Percentiles rank a stretch among this genome's conserved stretches.
These are phyloP conservation scores for Kwoniella europaea DNA, from an alignment of 768 basidiomycete species.

Conservation along the genomic window DNA sequence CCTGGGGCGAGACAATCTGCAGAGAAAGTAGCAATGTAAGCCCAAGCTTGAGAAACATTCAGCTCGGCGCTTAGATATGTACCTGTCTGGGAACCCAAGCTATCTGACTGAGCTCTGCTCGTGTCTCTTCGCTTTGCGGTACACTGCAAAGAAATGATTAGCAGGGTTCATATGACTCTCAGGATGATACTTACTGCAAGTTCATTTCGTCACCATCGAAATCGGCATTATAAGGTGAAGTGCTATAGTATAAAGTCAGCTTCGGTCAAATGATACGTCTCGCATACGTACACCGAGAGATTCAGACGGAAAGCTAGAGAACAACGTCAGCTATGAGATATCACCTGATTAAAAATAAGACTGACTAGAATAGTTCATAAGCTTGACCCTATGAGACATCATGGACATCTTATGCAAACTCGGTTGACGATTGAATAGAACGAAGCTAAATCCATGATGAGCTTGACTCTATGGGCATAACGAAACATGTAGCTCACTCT, in stretches of 20 bases:
- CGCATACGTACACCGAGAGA: slow-evolving; percentile 85
- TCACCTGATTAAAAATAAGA: slow-evolving; percentile 28
- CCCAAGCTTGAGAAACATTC: slow-evolving; percentile 15
- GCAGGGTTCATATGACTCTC: not conserved
- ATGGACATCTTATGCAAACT: slow-evolving; percentile 99
- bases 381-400: slow-evolving; percentile 97
- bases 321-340: slow-evolving; percentile 19
- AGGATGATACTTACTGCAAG: slow-evolving; percentile 74
- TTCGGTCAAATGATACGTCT: slow-evolving; percentile 2
- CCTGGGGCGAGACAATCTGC: slow-evolving; percentile 98
- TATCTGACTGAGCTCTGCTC: slow-evolving; percentile 96
- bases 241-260: slow-evolving; percentile 62
- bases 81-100: slow-evolving; percentile 98
- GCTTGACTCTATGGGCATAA: slow-evolving; percentile 6
- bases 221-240: slow-evolving; percentile 98
- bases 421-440: slow-evolving; percentile 97
- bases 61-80: slow-evolving; percentile 24
- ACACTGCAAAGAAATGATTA: slow-evolving; percentile 65
- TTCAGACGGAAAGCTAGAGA: slow-evolving; percentile 88
- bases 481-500: slow-evolving; percentile 71
- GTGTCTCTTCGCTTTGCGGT: slow-evolving; percentile 96
- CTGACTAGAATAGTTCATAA: slow-evolving; percentile 98
- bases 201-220: slow-evolving; percentile 99
- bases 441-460: slow-evolving; percentile 64
- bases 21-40: slow-evolving; percentile 17